Conservation (phyloP, 352 stramenopile species). For the Pythium dissimile region DNA sequence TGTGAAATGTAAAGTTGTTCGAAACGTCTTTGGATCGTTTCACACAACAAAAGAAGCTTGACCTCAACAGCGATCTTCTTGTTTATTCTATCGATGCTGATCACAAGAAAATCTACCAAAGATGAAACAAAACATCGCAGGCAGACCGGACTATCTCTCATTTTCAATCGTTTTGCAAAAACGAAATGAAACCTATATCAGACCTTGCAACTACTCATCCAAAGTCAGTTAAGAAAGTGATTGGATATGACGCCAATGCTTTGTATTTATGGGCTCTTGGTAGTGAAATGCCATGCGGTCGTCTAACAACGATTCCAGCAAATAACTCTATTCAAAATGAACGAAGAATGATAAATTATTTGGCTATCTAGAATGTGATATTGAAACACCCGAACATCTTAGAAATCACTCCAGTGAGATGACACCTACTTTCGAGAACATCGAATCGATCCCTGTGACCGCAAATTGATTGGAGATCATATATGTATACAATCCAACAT, state of each 20-base stretch:
- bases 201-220: not conserved
- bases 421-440: slow-evolving; percentile 38
- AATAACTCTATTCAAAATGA: slow-evolving; percentile 32
- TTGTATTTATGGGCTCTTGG: slow-evolving; percentile 31
- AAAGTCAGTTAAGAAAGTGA: slow-evolving; percentile 10
- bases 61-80: slow-evolving; percentile 18
- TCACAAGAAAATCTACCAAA: slow-evolving; percentile 22
- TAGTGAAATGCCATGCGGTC: slow-evolving; percentile 31
- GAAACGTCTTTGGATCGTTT: slow-evolving; percentile 19
- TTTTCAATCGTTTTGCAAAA: slow-evolving; percentile 16
- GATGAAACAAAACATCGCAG: slow-evolving; percentile 22
- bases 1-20: slow-evolving; percentile 16
- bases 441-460: slow-evolving; percentile 17
- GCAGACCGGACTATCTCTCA: too few species aligned
- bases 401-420: slow-evolving; percentile 37
- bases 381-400: slow-evolving; percentile 25
- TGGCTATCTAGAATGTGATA: too few species aligned
- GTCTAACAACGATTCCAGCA: slow-evolving; percentile 11
- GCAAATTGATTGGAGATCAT: slow-evolving; percentile 22
- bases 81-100: slow-evolving; percentile 20
- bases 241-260: slow-evolving; percentile 26
- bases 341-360: too few species aligned
- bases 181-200: slow-evolving; percentile 19
- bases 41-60: slow-evolving; percentile 16
- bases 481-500: slow-evolving; percentile 23